A percentile compares a stretch with the other conserved stretches of the same genome.
phyloP scores from a whole-genome alignment of 73 alveolate genomes.

The Tetrahymena malaccensis region DNA sequence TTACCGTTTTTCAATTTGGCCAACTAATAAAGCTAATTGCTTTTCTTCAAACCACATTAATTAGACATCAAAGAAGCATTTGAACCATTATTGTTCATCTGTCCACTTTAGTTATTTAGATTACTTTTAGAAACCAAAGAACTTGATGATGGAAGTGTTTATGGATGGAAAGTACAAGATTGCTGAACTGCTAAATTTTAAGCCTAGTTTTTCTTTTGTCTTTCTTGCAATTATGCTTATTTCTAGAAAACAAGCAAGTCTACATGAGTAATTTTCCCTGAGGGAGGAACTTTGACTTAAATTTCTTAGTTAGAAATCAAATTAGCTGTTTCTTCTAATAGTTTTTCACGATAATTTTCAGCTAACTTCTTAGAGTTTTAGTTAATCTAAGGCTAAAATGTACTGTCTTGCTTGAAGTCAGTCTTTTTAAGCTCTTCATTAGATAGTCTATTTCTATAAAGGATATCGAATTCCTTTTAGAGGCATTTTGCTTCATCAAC shows the following conservation, averaged over 20 bases:
- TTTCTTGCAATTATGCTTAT: conserved; percentile 7
- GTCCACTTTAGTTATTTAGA: not conserved
- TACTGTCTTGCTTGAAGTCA: conserved; percentile 26
- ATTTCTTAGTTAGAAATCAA: conserved; percentile 22
- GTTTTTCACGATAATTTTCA: conserved; percentile 18
- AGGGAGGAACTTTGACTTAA: conserved; percentile 15
- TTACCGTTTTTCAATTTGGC: conserved; percentile 14
- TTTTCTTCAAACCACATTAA: not conserved
- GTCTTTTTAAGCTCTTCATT: conserved; percentile 31
- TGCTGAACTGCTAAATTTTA: not conserved
- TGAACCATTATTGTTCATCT: not conserved
- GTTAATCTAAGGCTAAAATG: conserved; percentile 20
- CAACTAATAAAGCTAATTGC: conserved; percentile 5
- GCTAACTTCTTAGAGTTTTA: conserved; percentile 23
- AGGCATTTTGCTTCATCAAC: conserved; percentile 17
- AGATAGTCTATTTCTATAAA: conserved; percentile 27
- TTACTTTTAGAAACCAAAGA: not conserved
- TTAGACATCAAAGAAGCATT: not conserved
- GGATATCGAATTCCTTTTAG: conserved; percentile 28
- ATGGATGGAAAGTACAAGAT: conserved; percentile 26
- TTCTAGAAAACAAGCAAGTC: conserved; percentile 26
- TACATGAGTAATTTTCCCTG: conserved; percentile 36
- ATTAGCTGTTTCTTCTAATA: conserved; percentile 31
- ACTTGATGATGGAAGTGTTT: not conserved
- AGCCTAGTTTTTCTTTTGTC: conserved; percentile 17